These are phyloP conservation scores for Hysterium pulicare DNA, from an alignment of 2,329 filamentous ascomycete genomes.

Conservation along the genomic window DNA sequence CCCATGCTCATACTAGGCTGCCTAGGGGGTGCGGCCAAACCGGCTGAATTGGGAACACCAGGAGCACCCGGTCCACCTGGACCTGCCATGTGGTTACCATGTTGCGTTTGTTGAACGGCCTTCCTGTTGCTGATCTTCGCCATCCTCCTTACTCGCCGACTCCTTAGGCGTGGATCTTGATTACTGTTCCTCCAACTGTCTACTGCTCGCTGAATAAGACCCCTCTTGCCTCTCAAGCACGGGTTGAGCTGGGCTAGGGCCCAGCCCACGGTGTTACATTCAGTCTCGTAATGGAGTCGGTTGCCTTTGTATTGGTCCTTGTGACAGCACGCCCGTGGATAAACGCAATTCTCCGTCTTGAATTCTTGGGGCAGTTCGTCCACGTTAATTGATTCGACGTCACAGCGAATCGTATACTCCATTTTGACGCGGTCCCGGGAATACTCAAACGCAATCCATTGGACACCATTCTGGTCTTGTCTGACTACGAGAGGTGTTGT, in stretches of 20 bases:
- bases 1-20: conserved; percentile 70
- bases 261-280: conserved; percentile 99
- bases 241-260: conserved; percentile 90
- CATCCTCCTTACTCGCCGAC: conserved; percentile 87
- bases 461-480: conserved; percentile 93
- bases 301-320: conserved; percentile 98
- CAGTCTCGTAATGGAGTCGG: conserved; percentile 91
- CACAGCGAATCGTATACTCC: conserved; percentile 98
- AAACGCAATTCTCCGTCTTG: conserved; percentile 98
- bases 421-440: conserved; percentile 96
- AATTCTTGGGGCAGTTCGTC: conserved; percentile 82
- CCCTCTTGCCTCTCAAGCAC: conserved; percentile 85
- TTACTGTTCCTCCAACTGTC: conserved; percentile 99
- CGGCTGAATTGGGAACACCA: conserved; percentile 61
- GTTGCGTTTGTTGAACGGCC: conserved; percentile 59
- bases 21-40: conserved; percentile 57
- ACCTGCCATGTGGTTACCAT: conserved; percentile 64
- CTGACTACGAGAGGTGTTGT: conserved; percentile 92
- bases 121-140: conserved; percentile 93
- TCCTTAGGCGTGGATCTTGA: conserved; percentile 86
- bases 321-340: conserved; percentile 87
- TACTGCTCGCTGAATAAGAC: conserved; percentile 92
- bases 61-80: conserved; percentile 59
- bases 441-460: conserved; percentile 99
- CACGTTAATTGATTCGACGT: conserved; percentile 93